Conservation (phyloP, 495 filamentous ascomycete genomes). For the Penicillium flavigenum region DNA sequence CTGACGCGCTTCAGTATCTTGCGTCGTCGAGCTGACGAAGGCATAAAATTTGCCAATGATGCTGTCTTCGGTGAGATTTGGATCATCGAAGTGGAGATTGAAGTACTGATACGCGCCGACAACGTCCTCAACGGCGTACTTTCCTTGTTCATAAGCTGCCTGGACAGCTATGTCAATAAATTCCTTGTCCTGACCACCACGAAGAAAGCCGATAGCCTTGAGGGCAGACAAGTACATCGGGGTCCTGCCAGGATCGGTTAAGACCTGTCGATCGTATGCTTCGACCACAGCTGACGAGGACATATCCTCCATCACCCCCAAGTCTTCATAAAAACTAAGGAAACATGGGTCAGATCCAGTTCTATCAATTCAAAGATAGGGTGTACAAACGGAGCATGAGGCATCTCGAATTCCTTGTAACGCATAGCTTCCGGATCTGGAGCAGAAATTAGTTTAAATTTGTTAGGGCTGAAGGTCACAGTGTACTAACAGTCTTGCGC, state of each 20-base stretch:
- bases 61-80: conserved; percentile 49
- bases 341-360: conserved; percentile 15
- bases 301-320: conserved; percentile 48
- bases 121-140: conserved; percentile 53
- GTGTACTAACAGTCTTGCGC: conserved; percentile 47
- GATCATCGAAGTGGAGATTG: conserved; percentile 40
- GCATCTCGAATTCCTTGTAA: conserved; percentile 37
- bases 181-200: conserved; percentile 37
- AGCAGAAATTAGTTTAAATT: conserved; percentile 5
- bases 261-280: conserved; percentile 41
- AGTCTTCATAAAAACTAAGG: conserved; percentile 43
- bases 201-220: conserved; percentile 34
- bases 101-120: conserved; percentile 57
- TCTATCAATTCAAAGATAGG: not conserved
- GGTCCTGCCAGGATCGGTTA: conserved; percentile 31
- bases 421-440: conserved; percentile 35
- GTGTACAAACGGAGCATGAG: conserved; percentile 23
- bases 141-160: conserved; percentile 41
- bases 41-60: conserved; percentile 60
- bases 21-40: conserved; percentile 45
- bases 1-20: conserved; percentile 51
- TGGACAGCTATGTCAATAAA: conserved; percentile 40
- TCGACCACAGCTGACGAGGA: conserved; percentile 36
- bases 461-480: not conserved
- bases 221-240: conserved; percentile 39